A percentile compares a stretch with the other conserved stretches of the same genome.
These are phyloP conservation scores for Aschersonia sp. DNA, from an alignment of 2,329 filamentous ascomycete species.

Conservation along the genomic window DNA sequence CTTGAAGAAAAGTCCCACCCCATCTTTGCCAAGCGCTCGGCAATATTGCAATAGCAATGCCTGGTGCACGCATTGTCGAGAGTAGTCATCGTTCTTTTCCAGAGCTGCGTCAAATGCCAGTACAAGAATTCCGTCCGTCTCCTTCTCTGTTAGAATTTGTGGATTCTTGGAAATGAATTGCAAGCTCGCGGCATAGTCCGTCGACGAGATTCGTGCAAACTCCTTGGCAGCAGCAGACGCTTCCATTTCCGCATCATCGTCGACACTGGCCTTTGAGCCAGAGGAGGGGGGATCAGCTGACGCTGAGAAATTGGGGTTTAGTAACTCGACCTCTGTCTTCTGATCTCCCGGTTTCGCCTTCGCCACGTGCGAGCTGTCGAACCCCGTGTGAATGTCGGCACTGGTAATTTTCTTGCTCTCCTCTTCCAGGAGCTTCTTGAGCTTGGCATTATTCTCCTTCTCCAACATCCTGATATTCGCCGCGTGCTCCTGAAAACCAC, in stretches of 20 bases:
- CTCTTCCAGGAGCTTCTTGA: slow-evolving; percentile 71
- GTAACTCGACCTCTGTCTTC: slow-evolving; percentile 49
- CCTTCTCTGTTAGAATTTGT: slow-evolving; percentile 63
- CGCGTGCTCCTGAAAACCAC: slow-evolving; percentile 63
- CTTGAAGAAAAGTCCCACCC: slow-evolving; percentile 89
- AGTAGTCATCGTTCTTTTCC: slow-evolving; percentile 59
- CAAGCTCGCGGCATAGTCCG: slow-evolving; percentile 59
- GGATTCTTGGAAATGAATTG: slow-evolving; percentile 70
- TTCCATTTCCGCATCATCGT: slow-evolving; percentile 60
- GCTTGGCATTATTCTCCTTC: slow-evolving; percentile 55
- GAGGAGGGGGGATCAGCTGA: slow-evolving; percentile 2
- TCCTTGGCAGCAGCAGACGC: slow-evolving; percentile 64
- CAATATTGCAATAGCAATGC: slow-evolving; percentile 90
- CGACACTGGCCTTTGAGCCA: slow-evolving; percentile 20
- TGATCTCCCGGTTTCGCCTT: slow-evolving; percentile 37
- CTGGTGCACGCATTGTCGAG: slow-evolving; percentile 83
- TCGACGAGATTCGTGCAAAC: slow-evolving; percentile 65
- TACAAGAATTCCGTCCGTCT: slow-evolving; percentile 81
- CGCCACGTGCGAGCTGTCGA: slow-evolving; percentile 71
- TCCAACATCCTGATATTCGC: slow-evolving; percentile 68
- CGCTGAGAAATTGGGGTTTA: slow-evolving; percentile 48
- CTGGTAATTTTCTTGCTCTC: slow-evolving; percentile 88
- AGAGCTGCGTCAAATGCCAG: slow-evolving; percentile 84
- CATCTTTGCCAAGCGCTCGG: slow-evolving; percentile 73
- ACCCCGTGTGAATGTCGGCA: slow-evolving; percentile 75